phyloP scores from a whole-genome alignment of 2,329 filamentous ascomycete genomes.

The Penicillium occitanis region DNA sequence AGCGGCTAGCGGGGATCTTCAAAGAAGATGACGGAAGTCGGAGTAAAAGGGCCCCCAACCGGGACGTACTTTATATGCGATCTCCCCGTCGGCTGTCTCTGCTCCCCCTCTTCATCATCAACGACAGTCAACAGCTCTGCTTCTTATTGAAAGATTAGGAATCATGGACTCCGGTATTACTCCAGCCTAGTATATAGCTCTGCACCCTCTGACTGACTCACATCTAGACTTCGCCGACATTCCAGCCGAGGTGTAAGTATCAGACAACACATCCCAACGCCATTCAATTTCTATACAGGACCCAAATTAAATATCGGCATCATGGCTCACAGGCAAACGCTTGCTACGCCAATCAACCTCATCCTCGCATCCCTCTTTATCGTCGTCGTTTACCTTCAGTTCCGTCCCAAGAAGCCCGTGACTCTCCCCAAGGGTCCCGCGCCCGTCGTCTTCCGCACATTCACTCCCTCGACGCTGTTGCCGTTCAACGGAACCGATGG shows the following conservation, averaged over 20 bases:
- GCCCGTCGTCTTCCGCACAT: constrained; percentile 82
- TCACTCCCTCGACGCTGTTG: constrained; percentile 78
- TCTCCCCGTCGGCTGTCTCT: background rate
- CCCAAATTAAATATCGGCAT: constrained; percentile 10
- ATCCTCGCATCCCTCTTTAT: constrained; percentile 60
- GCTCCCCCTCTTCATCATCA: background rate
- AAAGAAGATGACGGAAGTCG: background rate
- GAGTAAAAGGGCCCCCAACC: constrained; percentile 1
- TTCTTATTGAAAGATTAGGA: background rate
- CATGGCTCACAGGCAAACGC: constrained; percentile 47
- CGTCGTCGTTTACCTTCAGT: constrained; percentile 58
- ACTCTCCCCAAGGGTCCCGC: constrained; percentile 55
- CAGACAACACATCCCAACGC: background rate
- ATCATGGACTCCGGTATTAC: constrained; percentile 19
- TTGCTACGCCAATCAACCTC: constrained; percentile 62
- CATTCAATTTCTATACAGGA: background rate
- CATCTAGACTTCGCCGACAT: constrained; percentile 27
- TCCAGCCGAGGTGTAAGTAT: constrained; percentile 39
- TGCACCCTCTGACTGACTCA: constrained; percentile 1
- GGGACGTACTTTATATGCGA: constrained; percentile 1
- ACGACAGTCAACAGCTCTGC: background rate
- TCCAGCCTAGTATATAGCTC: background rate
- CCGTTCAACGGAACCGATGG: constrained; percentile 77
- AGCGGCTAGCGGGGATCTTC: background rate
- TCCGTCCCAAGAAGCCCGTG: constrained; percentile 52